A percentile compares a stretch with the other conserved stretches of the same genome.
Conservation (phyloP, 176 grass and related monocot genomes). For the Pontederia crassipes region DNA sequence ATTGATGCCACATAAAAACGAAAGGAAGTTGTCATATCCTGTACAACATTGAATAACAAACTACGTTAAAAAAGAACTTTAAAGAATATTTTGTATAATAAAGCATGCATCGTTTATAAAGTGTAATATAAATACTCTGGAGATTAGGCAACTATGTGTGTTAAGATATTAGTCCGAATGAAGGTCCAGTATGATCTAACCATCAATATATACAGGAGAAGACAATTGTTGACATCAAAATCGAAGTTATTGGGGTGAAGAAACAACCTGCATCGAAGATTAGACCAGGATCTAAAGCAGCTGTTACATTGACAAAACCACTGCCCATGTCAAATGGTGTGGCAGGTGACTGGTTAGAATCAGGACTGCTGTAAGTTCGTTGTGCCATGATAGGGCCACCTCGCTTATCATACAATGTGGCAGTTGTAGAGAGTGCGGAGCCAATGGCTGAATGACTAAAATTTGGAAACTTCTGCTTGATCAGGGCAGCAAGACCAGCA, state of each 20-base stretch:
- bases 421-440: constrained; percentile 70
- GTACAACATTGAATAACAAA: constrained; percentile 10
- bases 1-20: constrained; percentile 91
- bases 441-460: constrained; percentile 72
- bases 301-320: constrained; percentile 90
- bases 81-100: too few species aligned
- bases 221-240: too few species aligned
- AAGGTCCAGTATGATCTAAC: too few species aligned
- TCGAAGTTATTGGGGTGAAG: not conserved
- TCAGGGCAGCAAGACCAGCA: constrained; percentile 78
- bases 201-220: not conserved
- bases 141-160: not conserved
- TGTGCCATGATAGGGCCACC: constrained; percentile 79
- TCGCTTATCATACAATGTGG: constrained; percentile 59
- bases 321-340: constrained; percentile 97
- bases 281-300: constrained; percentile 81
- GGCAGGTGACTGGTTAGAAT: constrained; percentile 68
- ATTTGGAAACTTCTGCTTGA: constrained; percentile 82
- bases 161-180: too few species aligned
- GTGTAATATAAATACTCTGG: not conserved
- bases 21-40: constrained; percentile 70
- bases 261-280: constrained; percentile 89
- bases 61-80: not conserved
- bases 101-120: not conserved
- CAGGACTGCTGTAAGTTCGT: constrained; percentile 50